A percentile compares a stretch with the other conserved stretches of the same genome.
Conservation (phyloP, 2,329 filamentous ascomycete species). For the Aspergillus ustus region DNA sequence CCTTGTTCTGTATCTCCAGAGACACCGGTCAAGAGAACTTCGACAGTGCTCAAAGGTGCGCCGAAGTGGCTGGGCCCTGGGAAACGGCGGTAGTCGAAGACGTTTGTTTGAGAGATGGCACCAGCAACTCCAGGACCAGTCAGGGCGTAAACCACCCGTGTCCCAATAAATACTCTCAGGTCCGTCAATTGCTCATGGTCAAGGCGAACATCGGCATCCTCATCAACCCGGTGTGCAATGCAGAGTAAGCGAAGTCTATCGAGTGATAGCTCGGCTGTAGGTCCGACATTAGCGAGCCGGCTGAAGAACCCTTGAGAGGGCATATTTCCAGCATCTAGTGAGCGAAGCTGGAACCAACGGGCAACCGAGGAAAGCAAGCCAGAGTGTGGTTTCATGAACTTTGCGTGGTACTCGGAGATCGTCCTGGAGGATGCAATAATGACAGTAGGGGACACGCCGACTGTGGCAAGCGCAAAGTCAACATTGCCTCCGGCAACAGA, state of each 20-base stretch:
- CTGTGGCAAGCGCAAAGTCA: constrained; percentile 73
- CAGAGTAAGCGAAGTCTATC: constrained; percentile 82
- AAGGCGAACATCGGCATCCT: constrained; percentile 64
- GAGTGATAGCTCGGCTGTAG: constrained; percentile 46
- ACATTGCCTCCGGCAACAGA: constrained; percentile 77
- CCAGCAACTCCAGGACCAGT: constrained; percentile 84
- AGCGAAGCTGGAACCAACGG: constrained; percentile 73
- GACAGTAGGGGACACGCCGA: constrained; percentile 78
- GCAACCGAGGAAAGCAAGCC: constrained; percentile 69
- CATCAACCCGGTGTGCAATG: constrained; percentile 73
- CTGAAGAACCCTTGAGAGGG: constrained; percentile 68
- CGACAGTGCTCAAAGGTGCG: constrained; percentile 75
- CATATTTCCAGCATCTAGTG: constrained; percentile 75
- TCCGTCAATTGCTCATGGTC: constrained; percentile 75
- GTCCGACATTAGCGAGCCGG: constrained; percentile 40
- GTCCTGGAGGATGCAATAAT: constrained; percentile 78
- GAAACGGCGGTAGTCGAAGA: constrained; percentile 78
- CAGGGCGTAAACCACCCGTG: constrained; percentile 83
- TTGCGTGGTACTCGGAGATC: constrained; percentile 68
- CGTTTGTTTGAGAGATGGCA: constrained; percentile 81
- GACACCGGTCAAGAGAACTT: constrained; percentile 67
- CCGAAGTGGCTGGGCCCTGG: constrained; percentile 72
- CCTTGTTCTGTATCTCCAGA: constrained; percentile 52
- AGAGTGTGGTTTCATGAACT: constrained; percentile 63
- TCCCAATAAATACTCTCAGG: constrained; percentile 77